Evolutionary conservation across 2,329 filamentous ascomycete genomes (phyloP), one percentile per base, ranked within the genome.

Genomic region (Fusarium buharicum): DNA sequence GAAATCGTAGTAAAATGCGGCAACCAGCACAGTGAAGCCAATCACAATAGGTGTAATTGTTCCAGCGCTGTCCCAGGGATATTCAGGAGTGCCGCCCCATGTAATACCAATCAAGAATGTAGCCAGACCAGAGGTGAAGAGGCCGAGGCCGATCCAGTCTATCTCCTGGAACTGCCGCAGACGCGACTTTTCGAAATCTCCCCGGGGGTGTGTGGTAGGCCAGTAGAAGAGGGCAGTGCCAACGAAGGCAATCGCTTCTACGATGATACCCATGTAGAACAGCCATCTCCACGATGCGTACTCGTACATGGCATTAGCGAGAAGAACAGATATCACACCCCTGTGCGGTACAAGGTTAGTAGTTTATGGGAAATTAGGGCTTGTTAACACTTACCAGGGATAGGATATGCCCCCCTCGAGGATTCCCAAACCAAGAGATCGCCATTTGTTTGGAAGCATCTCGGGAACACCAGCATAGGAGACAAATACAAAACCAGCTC

Each of bases 361-460:
- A 18, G 4, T 4, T 4, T 17, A 2, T 6, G 1, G 0, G 0
- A 4, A 13, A n/a, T 24, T 6, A 0, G 9, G 17, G 20, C 2
- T 6, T 38, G 8, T 13, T 1, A 4, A 16, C 2, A 34, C 46
- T 33, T 10, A 59, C 56, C 56, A 59, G 14, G 53, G 56, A 8
- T 13, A 1, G 49, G 28, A 24, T 24, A 24, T 24, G 2, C 56
- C 56, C 30, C 46, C 56, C 31, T 59, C 56, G 0, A 59, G 9
- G n/a, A 58, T 48, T 17, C 56, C 56, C 22, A 59, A 13, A 1
- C 56, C 53, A 1, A 59, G 16, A 20, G 56, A 51, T 6, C 56
- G 47, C 56, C 56, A 59, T 24, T 58, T 59, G 16, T 59, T 59
- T 3, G 56, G 56, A 6, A 59, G 17, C 56, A 59, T 59, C 2